Percentiles rank a stretch among this genome's conserved stretches.
Conservation (phyloP, 2,329 filamentous ascomycete species). For the Elsinoe fawcettii region DNA sequence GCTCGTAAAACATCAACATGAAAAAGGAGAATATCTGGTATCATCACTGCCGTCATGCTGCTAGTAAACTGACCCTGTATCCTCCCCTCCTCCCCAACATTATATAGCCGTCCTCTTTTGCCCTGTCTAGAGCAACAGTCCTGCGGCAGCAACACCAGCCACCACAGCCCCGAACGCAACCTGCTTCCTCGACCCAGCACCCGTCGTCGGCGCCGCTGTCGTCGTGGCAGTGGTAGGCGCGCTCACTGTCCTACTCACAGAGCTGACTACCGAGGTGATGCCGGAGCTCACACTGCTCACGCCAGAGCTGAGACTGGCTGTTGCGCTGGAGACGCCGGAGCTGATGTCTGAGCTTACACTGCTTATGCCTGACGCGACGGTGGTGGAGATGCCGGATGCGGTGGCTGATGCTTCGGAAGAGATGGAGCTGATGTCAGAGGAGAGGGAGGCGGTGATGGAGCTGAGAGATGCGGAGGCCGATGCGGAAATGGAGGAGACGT, state of each 20-base stretch:
- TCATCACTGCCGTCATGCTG: not conserved
- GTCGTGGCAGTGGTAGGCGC: constrained; percentile 13
- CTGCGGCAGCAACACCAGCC: not conserved
- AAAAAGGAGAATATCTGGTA: constrained; percentile 7
- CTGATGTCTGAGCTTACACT: not conserved
- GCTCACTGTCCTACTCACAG: not conserved
- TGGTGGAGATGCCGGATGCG: not conserved
- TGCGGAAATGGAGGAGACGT: not conserved
- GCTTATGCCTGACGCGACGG: constrained; percentile 1
- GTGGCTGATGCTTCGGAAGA: not conserved
- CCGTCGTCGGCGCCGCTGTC: constrained; percentile 16
- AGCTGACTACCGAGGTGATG: not conserved
- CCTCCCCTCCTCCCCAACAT: not conserved
- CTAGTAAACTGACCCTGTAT: no score
- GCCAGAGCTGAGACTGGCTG: not conserved
- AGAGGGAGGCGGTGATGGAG: constrained; percentile 5
- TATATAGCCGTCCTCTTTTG: not conserved
- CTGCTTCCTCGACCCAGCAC: not conserved
- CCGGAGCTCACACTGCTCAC: not conserved
- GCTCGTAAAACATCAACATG: not conserved
- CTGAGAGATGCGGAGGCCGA: constrained; percentile 1
- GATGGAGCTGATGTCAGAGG: not conserved
- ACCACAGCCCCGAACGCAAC: not conserved
- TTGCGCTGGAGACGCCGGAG: constrained; percentile 8
- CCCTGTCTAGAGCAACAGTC: not conserved